Base-by-base conservation (phyloP, 805 yeast species). In the Starmerella potacharoeniae region DNA sequence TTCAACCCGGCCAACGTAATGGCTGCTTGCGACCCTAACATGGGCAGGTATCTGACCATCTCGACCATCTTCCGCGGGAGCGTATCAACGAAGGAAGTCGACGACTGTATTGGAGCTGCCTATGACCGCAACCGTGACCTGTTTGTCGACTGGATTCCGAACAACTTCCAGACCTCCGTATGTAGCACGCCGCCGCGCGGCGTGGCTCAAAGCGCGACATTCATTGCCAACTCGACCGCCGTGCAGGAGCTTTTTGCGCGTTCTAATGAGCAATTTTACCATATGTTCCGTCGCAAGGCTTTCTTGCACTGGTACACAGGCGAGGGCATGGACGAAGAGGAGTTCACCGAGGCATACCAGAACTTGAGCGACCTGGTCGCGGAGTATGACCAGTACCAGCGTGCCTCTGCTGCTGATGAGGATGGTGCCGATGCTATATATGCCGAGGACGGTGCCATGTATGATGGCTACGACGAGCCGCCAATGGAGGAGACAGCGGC, bases 261-360 rank as follows among this genome's bases (percentile, higher is more conserved):
- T 73, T 84, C 88, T 54, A 91, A 95, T 58, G 86, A 82, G 66
- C 96, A 89, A 73, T 89, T 90, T 72, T 78, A 85, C 66, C 91
- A 89, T 56, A 89, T 89, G 97, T 89, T 86, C 74, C 82, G 86
- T 70, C 83, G 93, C 74, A 84, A 84, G 70, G 97, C 97, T 60
- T 89, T 89, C 81, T 82, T 89, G 72, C 97, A 89, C 71, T 89
- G 96, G 96, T 89, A 89, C 74, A 85, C 95, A 14, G 79, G 84
- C 63, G 97, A 89, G 73, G 96, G 97, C 75, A 90, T 89, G 96
- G 97, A 89, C 66, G 95, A 85, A 73, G 79, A 83, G 77, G 97
- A 89, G 75, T 89, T 89, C 73, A 80, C 89, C 56, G 96, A 89
- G 75, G 97, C 97, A 53, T 95, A 87, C 73, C 82, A 95, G 55